Percentiles rank a stretch among this genome's conserved stretches.
These are phyloP conservation scores for Aspergillus biplanus DNA, from an alignment of 495 filamentous ascomycete genomes.

Conservation along the genomic window DNA sequence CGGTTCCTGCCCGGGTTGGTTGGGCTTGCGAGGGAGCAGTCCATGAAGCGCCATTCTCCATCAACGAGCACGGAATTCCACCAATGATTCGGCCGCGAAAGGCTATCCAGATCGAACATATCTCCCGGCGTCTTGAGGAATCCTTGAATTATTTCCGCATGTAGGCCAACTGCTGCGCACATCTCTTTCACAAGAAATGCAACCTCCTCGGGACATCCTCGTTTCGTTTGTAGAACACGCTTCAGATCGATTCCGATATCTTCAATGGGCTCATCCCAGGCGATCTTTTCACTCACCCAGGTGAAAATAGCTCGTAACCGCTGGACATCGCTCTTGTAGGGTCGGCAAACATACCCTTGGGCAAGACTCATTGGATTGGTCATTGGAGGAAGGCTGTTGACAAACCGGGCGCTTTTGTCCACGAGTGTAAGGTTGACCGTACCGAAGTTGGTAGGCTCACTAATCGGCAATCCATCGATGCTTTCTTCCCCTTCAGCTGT, in stretches of 20 bases:
- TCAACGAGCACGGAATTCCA: conserved; percentile 97
- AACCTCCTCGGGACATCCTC: conserved; percentile 90
- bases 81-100: conserved; percentile 89
- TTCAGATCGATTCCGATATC: conserved; percentile 73
- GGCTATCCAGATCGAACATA: conserved; percentile 68
- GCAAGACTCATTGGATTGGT: conserved; percentile 83
- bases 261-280: conserved; percentile 95
- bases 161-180: conserved; percentile 87
- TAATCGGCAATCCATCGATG: conserved; percentile 78
- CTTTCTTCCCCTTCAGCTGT: conserved; percentile 90
- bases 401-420: conserved; percentile 93
- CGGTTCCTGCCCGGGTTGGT: conserved; percentile 78
- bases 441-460: conserved; percentile 81
- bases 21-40: conserved; percentile 88
- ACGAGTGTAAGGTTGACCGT: conserved; percentile 80
- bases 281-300: conserved; percentile 92
- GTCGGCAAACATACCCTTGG: conserved; percentile 90
- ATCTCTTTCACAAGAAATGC: conserved; percentile 88
- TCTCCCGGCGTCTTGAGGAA: conserved; percentile 93
- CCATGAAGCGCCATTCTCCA: conserved; percentile 95
- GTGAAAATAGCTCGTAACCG: conserved; percentile 91
- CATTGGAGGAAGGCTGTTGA: conserved; percentile 86
- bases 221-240: conserved; percentile 78
- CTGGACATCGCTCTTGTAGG: conserved; percentile 94
- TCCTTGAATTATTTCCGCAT: conserved; percentile 80